Evolutionary conservation across 1,139 yeast genomes (phyloP), one percentile per base, ranked within the genome.

Genomic region (Sugiyamaella paludigena): DNA sequence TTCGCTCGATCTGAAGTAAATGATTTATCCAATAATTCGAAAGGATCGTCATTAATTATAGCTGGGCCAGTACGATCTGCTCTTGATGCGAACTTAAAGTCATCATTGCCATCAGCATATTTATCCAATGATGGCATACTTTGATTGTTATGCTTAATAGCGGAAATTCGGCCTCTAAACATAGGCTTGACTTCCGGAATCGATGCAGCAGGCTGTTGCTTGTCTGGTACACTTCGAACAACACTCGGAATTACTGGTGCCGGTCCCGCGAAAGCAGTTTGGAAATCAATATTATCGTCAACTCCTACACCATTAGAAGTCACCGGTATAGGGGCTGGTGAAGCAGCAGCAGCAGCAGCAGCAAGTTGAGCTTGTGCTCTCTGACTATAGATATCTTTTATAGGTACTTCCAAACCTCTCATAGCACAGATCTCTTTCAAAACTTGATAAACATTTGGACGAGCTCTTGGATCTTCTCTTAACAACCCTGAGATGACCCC

Each of bases 401-500:
- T 76, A 1, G 94, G 92, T 19, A 80, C 72, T 29, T 72, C 73
- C 4, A 72, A 67, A 12, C 76, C 73, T 19, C 83, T 76, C 70
- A 78, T 76, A 37, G 75, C 66, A 55, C 87, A 80, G 13, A 89
- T 68, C 64, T 87, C 95, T 52, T 77, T 79, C 52, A 87, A 66
- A 27, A 91, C 80, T 64, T 91, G 98, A 53, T 83, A 87, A 29
- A 89, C 83, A 64, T 88, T 92, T 7, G 98, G 98, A 58, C 98
- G 76, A 57, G 79, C 76, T 13, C 79, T 65, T 4, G 98, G 96
- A 58, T 84, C 86, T 54, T 84, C 92, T 52, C 84, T 84, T 39
- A 87, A 72, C 80, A 85, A 78, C 28, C 84, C 87, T n/a, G 84
- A 78, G 40, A 91, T 84, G 59, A 92, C 57, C 40, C 69, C 63